Percentiles rank a stretch among this genome's conserved stretches.
Conservation (phyloP, 495 filamentous ascomycete genomes). For the Neurospora sp. region DNA sequence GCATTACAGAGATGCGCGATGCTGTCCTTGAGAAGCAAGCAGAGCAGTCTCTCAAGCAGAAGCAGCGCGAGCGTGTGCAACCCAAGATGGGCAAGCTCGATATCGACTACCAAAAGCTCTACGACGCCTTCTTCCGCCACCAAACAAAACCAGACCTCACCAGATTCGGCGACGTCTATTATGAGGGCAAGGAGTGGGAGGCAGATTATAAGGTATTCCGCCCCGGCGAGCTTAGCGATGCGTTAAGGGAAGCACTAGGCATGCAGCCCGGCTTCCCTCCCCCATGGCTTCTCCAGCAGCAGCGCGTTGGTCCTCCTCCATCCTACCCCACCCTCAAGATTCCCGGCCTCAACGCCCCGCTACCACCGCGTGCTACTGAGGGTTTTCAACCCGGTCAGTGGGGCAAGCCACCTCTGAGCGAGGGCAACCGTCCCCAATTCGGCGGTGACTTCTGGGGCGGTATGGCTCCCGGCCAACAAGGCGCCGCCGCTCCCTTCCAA, state of each 20-base stretch:
- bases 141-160: constrained; percentile 93
- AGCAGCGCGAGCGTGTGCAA: constrained; percentile 87
- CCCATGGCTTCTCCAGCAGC: constrained; percentile 95
- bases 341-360: constrained; percentile 88
- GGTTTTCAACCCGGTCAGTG: constrained; percentile 93
- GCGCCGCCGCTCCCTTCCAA: constrained; percentile 19
- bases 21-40: constrained; percentile 93
- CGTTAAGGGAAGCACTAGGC: constrained; percentile 84
- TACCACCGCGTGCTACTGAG: constrained; percentile 75
- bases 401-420: constrained; percentile 90
- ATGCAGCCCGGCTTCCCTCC: constrained; percentile 92
- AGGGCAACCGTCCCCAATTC: constrained; percentile 79
- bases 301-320: constrained; percentile 85
- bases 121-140: constrained; percentile 95
- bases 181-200: constrained; percentile 97
- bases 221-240: constrained; percentile 82
- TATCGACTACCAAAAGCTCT: constrained; percentile 95
- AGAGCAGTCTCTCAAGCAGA: constrained; percentile 81
- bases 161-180: constrained; percentile 94
- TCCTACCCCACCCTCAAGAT: constrained; percentile 90
- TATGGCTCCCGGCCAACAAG: too few species aligned
- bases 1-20: constrained; percentile 95
- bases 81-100: constrained; percentile 97
- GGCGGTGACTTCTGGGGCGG: constrained; percentile 53
- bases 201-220: constrained; percentile 84